Conservation (phyloP, 2,329 filamentous ascomycete genomes). For the Hypoxylon sp. region DNA sequence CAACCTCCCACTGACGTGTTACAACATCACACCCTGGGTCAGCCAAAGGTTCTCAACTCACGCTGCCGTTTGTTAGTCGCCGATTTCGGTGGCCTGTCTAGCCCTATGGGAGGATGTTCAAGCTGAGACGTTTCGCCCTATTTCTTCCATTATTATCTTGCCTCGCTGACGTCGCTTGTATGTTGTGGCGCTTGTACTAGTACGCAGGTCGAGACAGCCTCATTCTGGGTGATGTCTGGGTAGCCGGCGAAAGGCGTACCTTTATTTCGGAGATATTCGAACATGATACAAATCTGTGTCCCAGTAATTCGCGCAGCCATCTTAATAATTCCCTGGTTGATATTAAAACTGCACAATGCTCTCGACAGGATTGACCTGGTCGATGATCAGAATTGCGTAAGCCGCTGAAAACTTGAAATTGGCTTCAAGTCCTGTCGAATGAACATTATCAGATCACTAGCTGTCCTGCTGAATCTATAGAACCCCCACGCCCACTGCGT, state of each 20-base stretch:
- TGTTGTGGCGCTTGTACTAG: conserved; percentile 15
- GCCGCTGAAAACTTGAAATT: conserved; percentile 32
- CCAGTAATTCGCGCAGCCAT: conserved; percentile 41
- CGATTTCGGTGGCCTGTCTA: conserved; percentile 39
- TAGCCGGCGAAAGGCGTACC: conserved; percentile 23
- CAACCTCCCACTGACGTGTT: conserved; percentile 26
- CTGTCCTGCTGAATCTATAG: conserved; percentile 7
- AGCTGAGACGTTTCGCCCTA: conserved; percentile 24
- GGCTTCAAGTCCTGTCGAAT: conserved; percentile 28
- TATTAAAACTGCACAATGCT: conserved; percentile 7
- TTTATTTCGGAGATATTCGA: conserved; percentile 34
- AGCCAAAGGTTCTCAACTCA: conserved; percentile 1
- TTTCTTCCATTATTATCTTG: conserved; percentile 14
- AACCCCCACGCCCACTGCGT: conserved; percentile 34
- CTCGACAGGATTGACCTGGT: conserved; percentile 16
- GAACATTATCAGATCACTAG: conserved; percentile 38
- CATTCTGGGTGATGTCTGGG: not conserved
- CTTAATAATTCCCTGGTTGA: conserved; percentile 4
- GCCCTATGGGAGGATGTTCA: conserved; percentile 26
- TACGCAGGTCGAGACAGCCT: conserved; percentile 31
- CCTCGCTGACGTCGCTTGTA: conserved; percentile 26
- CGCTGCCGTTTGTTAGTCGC: conserved; percentile 15
- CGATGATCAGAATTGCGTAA: conserved; percentile 15
- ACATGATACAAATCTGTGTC: conserved; percentile 5
- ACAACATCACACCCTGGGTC: conserved; percentile 20